phyloP scores from a whole-genome alignment of 2,329 filamentous ascomycete species.

The Fusarium penzigii region DNA sequence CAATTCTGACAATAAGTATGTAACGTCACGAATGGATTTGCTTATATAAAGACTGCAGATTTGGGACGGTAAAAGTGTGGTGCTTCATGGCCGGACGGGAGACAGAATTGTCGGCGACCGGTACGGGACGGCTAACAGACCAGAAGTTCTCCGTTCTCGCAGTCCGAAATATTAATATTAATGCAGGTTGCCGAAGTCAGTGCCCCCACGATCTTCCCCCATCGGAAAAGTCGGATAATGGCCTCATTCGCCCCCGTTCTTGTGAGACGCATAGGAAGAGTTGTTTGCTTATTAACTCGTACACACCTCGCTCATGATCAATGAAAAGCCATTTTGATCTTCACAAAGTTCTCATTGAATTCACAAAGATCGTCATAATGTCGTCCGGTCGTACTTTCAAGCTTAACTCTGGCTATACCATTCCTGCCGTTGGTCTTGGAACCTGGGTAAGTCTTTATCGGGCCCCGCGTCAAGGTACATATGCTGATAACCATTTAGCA shows the following conservation, averaged over 20 bases:
- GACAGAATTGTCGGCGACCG: too few species aligned
- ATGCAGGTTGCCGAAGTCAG: too few species aligned
- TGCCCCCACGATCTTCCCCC: too few species aligned
- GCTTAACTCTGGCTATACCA: conserved; percentile 33
- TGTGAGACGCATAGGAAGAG: too few species aligned
- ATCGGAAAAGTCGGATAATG: too few species aligned
- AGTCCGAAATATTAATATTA: too few species aligned
- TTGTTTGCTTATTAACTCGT: background rate
- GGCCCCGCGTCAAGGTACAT: background rate
- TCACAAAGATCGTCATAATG: conserved; percentile 16
- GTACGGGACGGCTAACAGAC: too few species aligned
- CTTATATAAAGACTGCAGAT: too few species aligned
- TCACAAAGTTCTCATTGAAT: background rate
- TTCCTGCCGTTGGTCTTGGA: conserved; percentile 35
- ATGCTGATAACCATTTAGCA: background rate
- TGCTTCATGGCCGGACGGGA: too few species aligned
- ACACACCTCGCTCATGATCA: background rate
- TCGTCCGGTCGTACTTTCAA: conserved; percentile 28
- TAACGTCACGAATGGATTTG: background rate
- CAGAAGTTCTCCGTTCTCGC: too few species aligned
- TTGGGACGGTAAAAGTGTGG: too few species aligned
- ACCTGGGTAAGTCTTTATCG: conserved; percentile 31
- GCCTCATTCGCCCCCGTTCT: too few species aligned
- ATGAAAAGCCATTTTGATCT: background rate
- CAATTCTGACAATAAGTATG: background rate